Evolutionary conservation across 805 yeast genomes (phyloP).

Genomic region (Starmerella stellata): DNA sequence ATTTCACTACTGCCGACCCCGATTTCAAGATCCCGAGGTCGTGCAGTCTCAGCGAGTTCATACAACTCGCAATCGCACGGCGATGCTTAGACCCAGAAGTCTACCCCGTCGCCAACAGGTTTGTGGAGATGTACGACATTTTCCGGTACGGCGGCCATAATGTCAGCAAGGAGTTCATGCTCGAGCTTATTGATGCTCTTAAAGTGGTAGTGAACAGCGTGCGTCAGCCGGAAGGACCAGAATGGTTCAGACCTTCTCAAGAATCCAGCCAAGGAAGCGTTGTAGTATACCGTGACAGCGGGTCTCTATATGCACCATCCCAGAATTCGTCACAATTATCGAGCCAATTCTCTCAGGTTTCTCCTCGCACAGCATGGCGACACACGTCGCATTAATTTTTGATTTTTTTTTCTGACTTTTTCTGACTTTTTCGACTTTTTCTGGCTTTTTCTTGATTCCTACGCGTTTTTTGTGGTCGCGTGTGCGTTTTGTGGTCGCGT

Average conservation of each 20-base stretch:
- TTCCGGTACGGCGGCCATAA: conserved; percentile 48
- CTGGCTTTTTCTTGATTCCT: no score
- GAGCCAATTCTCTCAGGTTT: background rate
- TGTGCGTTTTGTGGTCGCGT: no score
- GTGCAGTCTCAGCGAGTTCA: conserved; percentile 38
- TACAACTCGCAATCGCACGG: conserved; percentile 27
- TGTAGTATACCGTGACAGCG: background rate
- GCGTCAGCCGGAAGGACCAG: conserved; percentile 3
- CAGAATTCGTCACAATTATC: background rate
- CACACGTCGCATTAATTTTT: no score
- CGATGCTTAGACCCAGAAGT: conserved; percentile 14
- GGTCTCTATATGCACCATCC: no score
- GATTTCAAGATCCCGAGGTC: conserved; percentile 26
- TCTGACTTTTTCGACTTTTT: no score
- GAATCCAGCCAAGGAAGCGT: background rate
- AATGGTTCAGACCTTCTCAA: background rate
- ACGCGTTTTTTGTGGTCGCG: no score
- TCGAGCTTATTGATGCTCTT: conserved; percentile 35
- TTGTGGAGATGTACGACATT: conserved; percentile 43
- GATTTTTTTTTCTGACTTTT: no score
- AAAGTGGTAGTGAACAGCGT: conserved; percentile 8
- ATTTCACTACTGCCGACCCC: conserved; percentile 13
- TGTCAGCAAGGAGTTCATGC: conserved; percentile 41
- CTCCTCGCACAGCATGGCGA: background rate
- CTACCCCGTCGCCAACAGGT: conserved; percentile 18